These are phyloP conservation scores for Nigrospora osmanthi DNA, from an alignment of 2,329 filamentous ascomycete genomes.

Conservation along the genomic window DNA sequence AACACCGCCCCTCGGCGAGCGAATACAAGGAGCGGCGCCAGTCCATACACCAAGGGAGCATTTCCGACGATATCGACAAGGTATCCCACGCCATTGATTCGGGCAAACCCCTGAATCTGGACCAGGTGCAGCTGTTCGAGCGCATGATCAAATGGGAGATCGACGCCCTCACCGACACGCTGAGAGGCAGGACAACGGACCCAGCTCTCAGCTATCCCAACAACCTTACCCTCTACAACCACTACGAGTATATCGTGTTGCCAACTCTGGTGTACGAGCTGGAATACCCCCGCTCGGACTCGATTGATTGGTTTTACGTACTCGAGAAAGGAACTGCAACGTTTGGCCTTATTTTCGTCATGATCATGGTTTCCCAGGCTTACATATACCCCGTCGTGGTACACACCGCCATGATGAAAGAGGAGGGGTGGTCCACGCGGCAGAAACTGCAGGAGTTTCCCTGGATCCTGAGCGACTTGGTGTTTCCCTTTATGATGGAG, in stretches of 20 bases:
- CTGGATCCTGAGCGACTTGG: conserved; percentile 65
- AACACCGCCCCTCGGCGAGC: conserved; percentile 29
- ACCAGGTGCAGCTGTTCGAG: conserved; percentile 57
- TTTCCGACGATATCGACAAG: conserved; percentile 42
- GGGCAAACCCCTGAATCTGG: conserved; percentile 47
- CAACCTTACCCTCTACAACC: conserved; percentile 58
- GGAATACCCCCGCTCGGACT: conserved; percentile 62
- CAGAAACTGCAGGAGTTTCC: conserved; percentile 62
- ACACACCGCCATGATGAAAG: conserved; percentile 58
- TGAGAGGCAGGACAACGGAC: conserved; percentile 52
- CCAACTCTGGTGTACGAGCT: conserved; percentile 75
- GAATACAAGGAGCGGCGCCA: conserved; percentile 32
- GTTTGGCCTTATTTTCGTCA: conserved; percentile 66
- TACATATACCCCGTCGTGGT: conserved; percentile 72
- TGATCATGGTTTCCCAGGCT: conserved; percentile 71
- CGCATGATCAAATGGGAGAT: conserved; percentile 61
- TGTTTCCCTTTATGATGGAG: conserved; percentile 74
- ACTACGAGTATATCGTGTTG: conserved; percentile 65
- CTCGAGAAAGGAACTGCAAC: conserved; percentile 63
- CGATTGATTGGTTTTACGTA: conserved; percentile 68
- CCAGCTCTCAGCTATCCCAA: conserved; percentile 51
- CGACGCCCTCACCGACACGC: conserved; percentile 54
- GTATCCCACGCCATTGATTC: conserved; percentile 57
- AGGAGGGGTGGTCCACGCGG: conserved; percentile 51
- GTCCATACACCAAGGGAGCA: conserved; percentile 24